Conservation (phyloP, 2,329 filamentous ascomycete species). For the Calonectria pteridis region DNA sequence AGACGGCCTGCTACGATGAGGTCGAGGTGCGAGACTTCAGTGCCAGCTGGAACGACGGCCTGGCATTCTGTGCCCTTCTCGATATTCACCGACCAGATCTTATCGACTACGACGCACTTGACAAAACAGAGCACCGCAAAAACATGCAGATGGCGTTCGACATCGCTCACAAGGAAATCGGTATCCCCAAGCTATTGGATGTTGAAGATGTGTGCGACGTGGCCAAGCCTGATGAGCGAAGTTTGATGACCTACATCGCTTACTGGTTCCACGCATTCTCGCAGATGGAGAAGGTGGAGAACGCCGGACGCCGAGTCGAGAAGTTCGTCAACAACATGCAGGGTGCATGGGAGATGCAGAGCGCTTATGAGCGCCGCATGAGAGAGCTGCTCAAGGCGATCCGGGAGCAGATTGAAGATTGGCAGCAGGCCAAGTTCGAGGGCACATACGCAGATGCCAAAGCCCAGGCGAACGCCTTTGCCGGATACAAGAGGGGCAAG, state of each 20-base stretch:
- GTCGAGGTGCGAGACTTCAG: slow-evolving; percentile 97
- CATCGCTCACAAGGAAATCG: slow-evolving; percentile 95
- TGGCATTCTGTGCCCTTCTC: slow-evolving; percentile 95
- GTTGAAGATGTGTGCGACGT: slow-evolving; percentile 99
- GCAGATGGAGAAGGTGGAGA: slow-evolving; percentile 98
- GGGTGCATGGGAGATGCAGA: slow-evolving; percentile 99
- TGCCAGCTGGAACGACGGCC: slow-evolving; percentile 94
- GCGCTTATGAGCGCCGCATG: slow-evolving; percentile 93
- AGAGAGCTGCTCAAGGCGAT: slow-evolving; percentile 82
- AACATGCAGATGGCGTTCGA: slow-evolving; percentile 99
- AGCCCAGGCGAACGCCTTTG: slow-evolving; percentile 83
- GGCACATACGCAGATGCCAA: slow-evolving; percentile 96
- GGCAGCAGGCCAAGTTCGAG: slow-evolving; percentile 86
- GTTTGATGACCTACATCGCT: slow-evolving; percentile 99
- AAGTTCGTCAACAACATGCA: slow-evolving; percentile 99
- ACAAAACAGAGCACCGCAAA: slow-evolving; percentile 92
- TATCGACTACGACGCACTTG: slow-evolving; percentile 94
- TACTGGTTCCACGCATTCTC: slow-evolving; percentile 99
- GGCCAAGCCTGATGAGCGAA: slow-evolving; percentile 93
- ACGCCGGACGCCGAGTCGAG: slow-evolving; percentile 94
- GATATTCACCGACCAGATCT: slow-evolving; percentile 98
- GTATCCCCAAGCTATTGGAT: slow-evolving; percentile 94
- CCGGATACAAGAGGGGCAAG: slow-evolving; percentile 88
- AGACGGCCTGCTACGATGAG: slow-evolving; percentile 98
- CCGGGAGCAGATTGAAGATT: slow-evolving; percentile 77